Evolutionary conservation across 2,329 filamentous ascomycete genomes (phyloP), one percentile per base, ranked within the genome.

Genomic region (Microdochium trichocladiopsis): DNA sequence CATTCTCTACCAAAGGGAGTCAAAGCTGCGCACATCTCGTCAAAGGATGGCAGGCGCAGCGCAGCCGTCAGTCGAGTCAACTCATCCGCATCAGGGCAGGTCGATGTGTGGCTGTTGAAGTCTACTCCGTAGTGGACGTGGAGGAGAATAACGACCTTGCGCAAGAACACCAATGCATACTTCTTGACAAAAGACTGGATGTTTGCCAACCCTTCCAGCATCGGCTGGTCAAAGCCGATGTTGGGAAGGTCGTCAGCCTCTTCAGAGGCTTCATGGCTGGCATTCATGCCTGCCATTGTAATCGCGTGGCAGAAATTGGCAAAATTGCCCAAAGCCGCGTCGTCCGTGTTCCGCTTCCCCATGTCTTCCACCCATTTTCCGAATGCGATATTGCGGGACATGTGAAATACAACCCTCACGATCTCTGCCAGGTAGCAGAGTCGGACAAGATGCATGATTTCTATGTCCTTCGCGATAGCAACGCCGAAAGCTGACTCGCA

Each of bases 371-470:
- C 62, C 75, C 78, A 84, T 51, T 67, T 70, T 5, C 72, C 68
- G 3, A 71, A 64, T 0, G 78, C 72, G 48, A 82, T 76, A 61
- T 81, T 82, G 49, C 74, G 75, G 23, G 75, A 74, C 65, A 83
- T 75, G 60, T 81, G 75, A 55, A 76, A 77, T 16, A 90, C 78
- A 5, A 91, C 84, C 70, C 95, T 95, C 54, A 95, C 83, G 53
- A 99, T 83, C 69, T 99, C 94, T 2, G 90, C 90, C 52, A 95
- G 78, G 64, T 95, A 96, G 70, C 91, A 96, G 47, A 97, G 74
- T 36, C 87, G 84, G 49, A 97, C 70, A 50, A 97, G 69, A 66
- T 96, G 88, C 41, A 86, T 80, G 43, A 95, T 82, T 52, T 95
- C 88, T 37, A 89, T 78, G 41, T 80, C 75, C 25, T 90, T 79